Evolutionary conservation across 208 protist genomes (phyloP).

Genomic region (Leishmania tarentolae): DNA sequence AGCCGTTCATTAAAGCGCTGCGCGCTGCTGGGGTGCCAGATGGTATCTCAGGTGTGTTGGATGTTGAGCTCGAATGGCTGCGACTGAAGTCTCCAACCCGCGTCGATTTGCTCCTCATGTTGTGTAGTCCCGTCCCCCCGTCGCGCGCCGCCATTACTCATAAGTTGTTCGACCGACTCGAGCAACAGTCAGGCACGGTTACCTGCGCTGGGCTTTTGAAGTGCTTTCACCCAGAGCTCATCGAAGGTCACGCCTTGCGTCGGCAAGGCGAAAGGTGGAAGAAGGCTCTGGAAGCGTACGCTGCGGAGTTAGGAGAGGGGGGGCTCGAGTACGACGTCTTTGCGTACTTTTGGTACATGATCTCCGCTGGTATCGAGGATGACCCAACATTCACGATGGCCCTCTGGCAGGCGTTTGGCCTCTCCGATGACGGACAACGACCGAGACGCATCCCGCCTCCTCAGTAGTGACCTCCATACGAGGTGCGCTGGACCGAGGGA

Average conservation of each 20-base stretch:
- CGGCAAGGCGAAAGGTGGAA: slow-evolving; percentile 44
- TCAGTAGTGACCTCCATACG: not conserved
- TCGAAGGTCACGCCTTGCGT: slow-evolving; percentile 44
- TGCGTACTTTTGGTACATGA: slow-evolving; percentile 72
- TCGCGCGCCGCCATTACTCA: slow-evolving; percentile 61
- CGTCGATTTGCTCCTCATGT: slow-evolving; percentile 49
- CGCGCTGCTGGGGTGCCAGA: slow-evolving; percentile 44
- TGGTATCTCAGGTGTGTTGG: slow-evolving; percentile 40
- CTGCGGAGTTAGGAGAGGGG: slow-evolving; percentile 39
- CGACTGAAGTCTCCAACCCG: slow-evolving; percentile 60
- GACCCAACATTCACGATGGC: slow-evolving; percentile 83
- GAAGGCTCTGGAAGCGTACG: slow-evolving; percentile 40
- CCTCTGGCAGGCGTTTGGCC: slow-evolving; percentile 76
- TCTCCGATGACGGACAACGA: slow-evolving; percentile 40
- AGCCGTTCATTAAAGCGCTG: slow-evolving; percentile 47
- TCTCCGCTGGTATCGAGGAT: slow-evolving; percentile 76
- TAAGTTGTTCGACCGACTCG: slow-evolving; percentile 69
- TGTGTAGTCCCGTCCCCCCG: slow-evolving; percentile 54
- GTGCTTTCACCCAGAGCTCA: slow-evolving; percentile 47
- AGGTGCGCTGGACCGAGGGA: not conserved
- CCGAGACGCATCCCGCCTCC: not conserved
- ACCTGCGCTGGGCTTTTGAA: slow-evolving; percentile 27
- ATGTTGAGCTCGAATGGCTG: slow-evolving; percentile 80
- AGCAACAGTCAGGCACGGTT: slow-evolving; percentile 10
- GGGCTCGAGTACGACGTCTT: slow-evolving; percentile 64